Base-by-base conservation (phyloP, 75 land plant genomes). In the Gnetum montanum region DNA sequence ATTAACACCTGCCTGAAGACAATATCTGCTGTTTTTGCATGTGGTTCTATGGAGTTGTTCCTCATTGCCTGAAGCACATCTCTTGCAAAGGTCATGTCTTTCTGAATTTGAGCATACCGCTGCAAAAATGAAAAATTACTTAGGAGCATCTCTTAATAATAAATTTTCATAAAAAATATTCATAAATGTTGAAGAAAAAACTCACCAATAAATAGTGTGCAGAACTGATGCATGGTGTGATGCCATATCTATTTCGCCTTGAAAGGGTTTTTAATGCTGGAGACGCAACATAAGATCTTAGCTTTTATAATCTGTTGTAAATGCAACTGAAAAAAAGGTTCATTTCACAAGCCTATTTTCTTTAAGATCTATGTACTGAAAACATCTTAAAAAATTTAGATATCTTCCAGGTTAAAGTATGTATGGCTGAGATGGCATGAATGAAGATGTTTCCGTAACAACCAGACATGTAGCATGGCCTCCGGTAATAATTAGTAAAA, bases 11-110 rank as follows among this genome's bases (percentile, higher is more conserved):
- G 79, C 87, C 87, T 72, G 64, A 83, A 72, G 62, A 79, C 68
- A 41, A 83, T 79, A 68, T 83, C 87, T 18, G 80, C 87, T 19
- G 87, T 83, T 12, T 72, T 71, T 45, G 87, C 74, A 37, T 75
- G 80, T 26, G 73, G 31, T 37, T 78, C 76, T 36, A 83, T 34
- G 16, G 54, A 58, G 43, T 79, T 83, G 69, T 34, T 66, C 49
- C 68, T 51, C 59, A 79, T n/a, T 15, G 76, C 54, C 41, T 61
- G 31, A 70, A 83, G 61, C n/a, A 76, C 46, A 12, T 69, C 48
- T 20, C 47, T 69, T 77, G 76, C 65, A 35, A 69, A 65, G 10
- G 57, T 54, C 23, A 27, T 15, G 50, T 76, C 65, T 38, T 72
- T 75, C 20, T 75, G 67, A 34, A 69, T 57, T 56, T 76, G 72